Evolutionary conservation across 441 rosid genomes (phyloP).

Genomic region (Corymbia calophylla): DNA sequence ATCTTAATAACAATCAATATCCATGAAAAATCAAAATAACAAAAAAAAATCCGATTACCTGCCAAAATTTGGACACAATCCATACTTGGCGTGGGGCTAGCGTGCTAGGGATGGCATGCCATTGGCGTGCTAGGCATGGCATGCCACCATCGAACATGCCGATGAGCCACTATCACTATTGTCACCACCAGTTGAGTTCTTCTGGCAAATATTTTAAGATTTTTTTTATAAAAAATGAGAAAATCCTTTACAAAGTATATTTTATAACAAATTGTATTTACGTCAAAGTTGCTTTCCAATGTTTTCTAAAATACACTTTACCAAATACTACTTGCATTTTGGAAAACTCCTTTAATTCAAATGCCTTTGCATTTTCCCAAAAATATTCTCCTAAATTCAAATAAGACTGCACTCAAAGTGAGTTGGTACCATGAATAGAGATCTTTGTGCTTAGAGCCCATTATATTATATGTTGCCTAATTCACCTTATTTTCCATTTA

Average conservation of each 20-base stretch:
- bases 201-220: not conserved
- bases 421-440: not conserved
- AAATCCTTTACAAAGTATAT: not conserved
- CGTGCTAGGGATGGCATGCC: no score
- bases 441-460: not conserved
- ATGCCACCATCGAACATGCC: not conserved
- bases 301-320: not conserved
- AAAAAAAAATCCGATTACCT: not conserved
- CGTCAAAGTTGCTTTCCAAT: not conserved
- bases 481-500: not conserved
- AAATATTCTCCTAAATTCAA: no score
- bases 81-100: fast-evolving
- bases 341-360: not conserved
- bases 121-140: not conserved
- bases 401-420: not conserved
- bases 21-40: no score
- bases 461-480: not conserved
- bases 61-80: not conserved
- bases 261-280: not conserved
- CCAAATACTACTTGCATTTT: not conserved
- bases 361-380: not conserved
- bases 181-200: not conserved
- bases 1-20: no score
- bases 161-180: not conserved
- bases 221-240: not conserved